Percentiles rank a stretch among this genome's conserved stretches.
phyloP scores from a whole-genome alignment of 108 stramenopile species.

The Cyclotella baltica region DNA sequence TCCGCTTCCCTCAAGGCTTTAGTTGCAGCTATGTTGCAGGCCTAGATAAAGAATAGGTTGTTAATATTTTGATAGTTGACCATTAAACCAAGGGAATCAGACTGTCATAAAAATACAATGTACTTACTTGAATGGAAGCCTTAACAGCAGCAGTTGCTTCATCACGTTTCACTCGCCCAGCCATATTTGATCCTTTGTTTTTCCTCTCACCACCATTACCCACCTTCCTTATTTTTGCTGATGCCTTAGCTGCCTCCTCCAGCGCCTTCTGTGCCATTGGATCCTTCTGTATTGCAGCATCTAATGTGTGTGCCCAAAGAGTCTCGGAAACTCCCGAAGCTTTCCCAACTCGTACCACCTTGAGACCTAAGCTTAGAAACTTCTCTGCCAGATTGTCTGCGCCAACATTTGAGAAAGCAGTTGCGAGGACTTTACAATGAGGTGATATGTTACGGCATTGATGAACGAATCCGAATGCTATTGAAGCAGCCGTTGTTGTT shows the following conservation, averaged over 20 bases:
- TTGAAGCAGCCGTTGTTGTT: conserved; percentile 78
- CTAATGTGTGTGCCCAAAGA: conserved; percentile 80
- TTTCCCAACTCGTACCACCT: conserved; percentile 89
- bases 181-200: conserved; percentile 47
- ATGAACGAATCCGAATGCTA: conserved; percentile 89
- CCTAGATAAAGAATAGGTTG: conserved; percentile 9
- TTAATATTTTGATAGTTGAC: neutral
- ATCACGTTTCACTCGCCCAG: conserved; percentile 66
- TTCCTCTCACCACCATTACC: conserved; percentile 35
- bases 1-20: conserved; percentile 95
- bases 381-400: conserved; percentile 88
- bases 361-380: conserved; percentile 70
- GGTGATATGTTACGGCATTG: conserved; percentile 74
- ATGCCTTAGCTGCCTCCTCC: conserved; percentile 64
- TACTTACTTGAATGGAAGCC: conserved; percentile 64
- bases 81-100: too few relatives aligned
- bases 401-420: conserved; percentile 88
- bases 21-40: conserved; percentile 82
- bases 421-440: conserved; percentile 83
- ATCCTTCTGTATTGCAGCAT: conserved; percentile 80
- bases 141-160: conserved; percentile 88
- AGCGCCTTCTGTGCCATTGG: conserved; percentile 79
- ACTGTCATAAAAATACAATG: neutral
- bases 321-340: conserved; percentile 76
- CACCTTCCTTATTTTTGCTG: conserved; percentile 59